These are phyloP conservation scores for Puccinia triticina DNA, from an alignment of 1,284 basidiomycete species.

Conservation along the genomic window DNA sequence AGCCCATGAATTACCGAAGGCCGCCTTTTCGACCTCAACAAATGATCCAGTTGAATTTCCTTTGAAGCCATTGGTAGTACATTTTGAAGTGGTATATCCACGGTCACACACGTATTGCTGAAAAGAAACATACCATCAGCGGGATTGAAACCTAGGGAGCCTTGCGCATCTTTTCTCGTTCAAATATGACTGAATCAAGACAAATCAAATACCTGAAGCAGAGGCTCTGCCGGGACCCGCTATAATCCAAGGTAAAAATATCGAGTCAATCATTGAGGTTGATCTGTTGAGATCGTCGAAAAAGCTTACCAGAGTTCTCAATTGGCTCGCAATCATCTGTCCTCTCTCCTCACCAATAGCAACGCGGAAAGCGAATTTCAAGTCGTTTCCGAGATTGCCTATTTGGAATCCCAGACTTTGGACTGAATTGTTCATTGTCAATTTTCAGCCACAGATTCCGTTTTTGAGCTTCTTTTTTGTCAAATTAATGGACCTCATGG, in stretches of 20 bases:
- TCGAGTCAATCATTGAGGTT: not conserved
- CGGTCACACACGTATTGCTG: constrained; percentile 44
- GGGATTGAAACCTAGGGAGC: not conserved
- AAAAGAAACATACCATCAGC: not conserved
- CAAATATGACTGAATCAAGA: too few species aligned
- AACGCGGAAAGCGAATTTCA: constrained; percentile 5
- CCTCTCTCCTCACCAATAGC: constrained; percentile 15
- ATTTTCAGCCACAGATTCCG: not conserved
- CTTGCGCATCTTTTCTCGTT: not conserved
- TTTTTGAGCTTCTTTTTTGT: not conserved
- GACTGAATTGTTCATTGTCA: not conserved
- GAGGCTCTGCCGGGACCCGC: constrained; percentile 6
- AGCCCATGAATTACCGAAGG: too few species aligned
- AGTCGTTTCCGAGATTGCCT: constrained; percentile 10
- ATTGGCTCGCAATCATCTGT: not conserved
- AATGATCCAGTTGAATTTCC: not conserved
- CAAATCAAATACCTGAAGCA: constrained; percentile 14
- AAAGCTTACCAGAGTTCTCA: constrained; percentile 10
- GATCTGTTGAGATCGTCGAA: not conserved
- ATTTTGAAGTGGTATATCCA: constrained; percentile 22
- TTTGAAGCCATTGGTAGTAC: constrained; percentile 25
- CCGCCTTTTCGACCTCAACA: too few species aligned
- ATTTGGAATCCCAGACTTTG: constrained; percentile 21
- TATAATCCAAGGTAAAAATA: not conserved
- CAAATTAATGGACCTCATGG: not conserved